Conservation (phyloP, 331 rosid genomes). For the Prunus yedoensis region DNA sequence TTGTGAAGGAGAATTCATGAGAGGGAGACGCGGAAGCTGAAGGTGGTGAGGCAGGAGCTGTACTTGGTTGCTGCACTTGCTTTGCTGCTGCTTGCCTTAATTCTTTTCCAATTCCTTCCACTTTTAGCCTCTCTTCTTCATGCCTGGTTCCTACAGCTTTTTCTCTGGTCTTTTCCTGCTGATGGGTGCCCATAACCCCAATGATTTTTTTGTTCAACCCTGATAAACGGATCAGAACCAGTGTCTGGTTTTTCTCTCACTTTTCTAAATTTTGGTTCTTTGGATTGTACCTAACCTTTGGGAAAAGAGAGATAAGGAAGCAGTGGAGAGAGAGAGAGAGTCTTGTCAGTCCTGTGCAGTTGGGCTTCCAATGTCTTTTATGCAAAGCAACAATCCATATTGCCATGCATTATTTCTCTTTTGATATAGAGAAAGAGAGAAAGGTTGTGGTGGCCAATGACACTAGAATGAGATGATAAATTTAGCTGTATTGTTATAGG, state of each 20-base stretch:
- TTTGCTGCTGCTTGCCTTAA: background rate
- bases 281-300: slow-evolving; percentile 41
- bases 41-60: slow-evolving; percentile 47
- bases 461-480: slow-evolving; percentile 35
- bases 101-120: background rate
- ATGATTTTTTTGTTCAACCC: slow-evolving; percentile 26
- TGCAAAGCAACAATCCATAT: slow-evolving; percentile 22
- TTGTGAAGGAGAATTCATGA: slow-evolving; percentile 94
- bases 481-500: slow-evolving; percentile 37
- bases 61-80: slow-evolving; percentile 14
- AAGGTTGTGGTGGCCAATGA: slow-evolving; percentile 36
- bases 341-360: slow-evolving; percentile 35
- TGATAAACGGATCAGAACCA: slow-evolving; percentile 37
- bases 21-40: slow-evolving; percentile 81
- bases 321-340: slow-evolving; percentile 41
- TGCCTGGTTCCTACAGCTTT: slow-evolving; percentile 35
- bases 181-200: slow-evolving; percentile 61
- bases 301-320: slow-evolving; percentile 53
- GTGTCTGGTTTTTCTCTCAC: slow-evolving; percentile 22
- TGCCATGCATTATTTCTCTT: slow-evolving; percentile 26
- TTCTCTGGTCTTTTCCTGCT: slow-evolving; percentile 37
- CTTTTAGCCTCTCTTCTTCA: slow-evolving; percentile 28
- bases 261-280: slow-evolving; percentile 35
- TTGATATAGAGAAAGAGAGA: background rate
- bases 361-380: slow-evolving; percentile 46